These are phyloP conservation scores for Heliamphora pulchella DNA, from an alignment of 179 eudicot species.

Conservation along the genomic window DNA sequence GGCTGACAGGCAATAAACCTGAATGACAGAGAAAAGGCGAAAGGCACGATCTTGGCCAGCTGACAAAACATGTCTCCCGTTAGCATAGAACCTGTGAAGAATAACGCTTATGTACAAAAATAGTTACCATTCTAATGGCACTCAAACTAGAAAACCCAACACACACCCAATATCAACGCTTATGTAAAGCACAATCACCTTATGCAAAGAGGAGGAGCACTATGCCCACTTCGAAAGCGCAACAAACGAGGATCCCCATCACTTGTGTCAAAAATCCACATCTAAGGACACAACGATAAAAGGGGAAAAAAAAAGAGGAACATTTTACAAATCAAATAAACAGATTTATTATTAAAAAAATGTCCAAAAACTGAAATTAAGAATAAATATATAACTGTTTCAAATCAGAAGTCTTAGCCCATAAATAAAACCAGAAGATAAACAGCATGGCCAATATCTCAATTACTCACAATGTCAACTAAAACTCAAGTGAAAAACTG, in stretches of 20 bases:
- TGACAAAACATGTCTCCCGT: slow-evolving; percentile 90
- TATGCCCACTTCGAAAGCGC: slow-evolving; percentile 95
- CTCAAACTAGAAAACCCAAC: neutral
- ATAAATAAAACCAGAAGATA: neutral
- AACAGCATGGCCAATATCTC: neutral
- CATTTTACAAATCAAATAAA: slow-evolving; percentile 2
- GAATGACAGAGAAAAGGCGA: slow-evolving; percentile 90
- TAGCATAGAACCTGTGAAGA: slow-evolving; percentile 72
- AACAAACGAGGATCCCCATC: slow-evolving; percentile 95
- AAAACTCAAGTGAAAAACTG: neutral
- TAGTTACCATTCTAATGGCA: neutral
- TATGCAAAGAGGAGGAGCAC: slow-evolving; percentile 95
- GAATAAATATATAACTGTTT: neutral
- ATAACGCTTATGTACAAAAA: neutral
- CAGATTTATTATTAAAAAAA: neutral
- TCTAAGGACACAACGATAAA: slow-evolving; percentile 28
- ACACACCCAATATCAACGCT: neutral
- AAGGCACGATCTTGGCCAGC: slow-evolving; percentile 99
- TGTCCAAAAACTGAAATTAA: neutral
- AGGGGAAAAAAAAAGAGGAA: neutral
- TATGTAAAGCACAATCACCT: slow-evolving; percentile 32
- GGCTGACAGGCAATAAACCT: slow-evolving; percentile 34
- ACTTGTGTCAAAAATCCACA: slow-evolving; percentile 94
- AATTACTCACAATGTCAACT: neutral
- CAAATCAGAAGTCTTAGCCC: neutral